Evolutionary conservation across 2,329 filamentous ascomycete species (phyloP).

Genomic region (Microsporum audouinii): DNA sequence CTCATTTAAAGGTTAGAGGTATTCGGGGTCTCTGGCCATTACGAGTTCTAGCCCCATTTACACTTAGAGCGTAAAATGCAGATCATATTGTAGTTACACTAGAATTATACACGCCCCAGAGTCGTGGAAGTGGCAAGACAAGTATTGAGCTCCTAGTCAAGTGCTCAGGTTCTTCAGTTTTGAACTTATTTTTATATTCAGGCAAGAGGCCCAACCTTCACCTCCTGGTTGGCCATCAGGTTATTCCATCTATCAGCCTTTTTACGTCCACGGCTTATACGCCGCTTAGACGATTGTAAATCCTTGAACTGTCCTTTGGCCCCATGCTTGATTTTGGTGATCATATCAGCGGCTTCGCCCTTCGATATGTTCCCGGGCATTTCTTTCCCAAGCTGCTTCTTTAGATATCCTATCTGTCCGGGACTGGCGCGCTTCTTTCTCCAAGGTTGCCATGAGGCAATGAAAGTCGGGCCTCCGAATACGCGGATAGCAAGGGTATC

Average conservation of each 20-base stretch:
- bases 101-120: background rate
- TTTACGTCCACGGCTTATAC: slow-evolving; percentile 30
- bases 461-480: slow-evolving; percentile 53
- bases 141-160: too few species aligned
- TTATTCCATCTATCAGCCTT: slow-evolving; percentile 20
- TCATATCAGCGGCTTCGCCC: slow-evolving; percentile 76
- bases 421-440: slow-evolving; percentile 51
- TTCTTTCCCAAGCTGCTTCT: slow-evolving; percentile 36
- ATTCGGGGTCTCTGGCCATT: background rate
- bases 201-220: slow-evolving; percentile 38
- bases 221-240: slow-evolving; percentile 25
- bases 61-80: too few species aligned
- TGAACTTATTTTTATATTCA: background rate
- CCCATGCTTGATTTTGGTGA: slow-evolving; percentile 78
- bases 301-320: slow-evolving; percentile 52
- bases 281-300: slow-evolving; percentile 44
- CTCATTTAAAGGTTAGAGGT: too few species aligned
- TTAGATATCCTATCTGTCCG: slow-evolving; percentile 37
- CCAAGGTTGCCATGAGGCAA: slow-evolving; percentile 58
- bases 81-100: background rate
- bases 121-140: background rate
- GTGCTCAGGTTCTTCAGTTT: too few species aligned
- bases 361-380: slow-evolving; percentile 54
- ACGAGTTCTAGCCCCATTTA: background rate
- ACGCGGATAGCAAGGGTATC: slow-evolving; percentile 64